phyloP scores from a whole-genome alignment of 768 basidiomycete genomes.

The Russula sp. region DNA sequence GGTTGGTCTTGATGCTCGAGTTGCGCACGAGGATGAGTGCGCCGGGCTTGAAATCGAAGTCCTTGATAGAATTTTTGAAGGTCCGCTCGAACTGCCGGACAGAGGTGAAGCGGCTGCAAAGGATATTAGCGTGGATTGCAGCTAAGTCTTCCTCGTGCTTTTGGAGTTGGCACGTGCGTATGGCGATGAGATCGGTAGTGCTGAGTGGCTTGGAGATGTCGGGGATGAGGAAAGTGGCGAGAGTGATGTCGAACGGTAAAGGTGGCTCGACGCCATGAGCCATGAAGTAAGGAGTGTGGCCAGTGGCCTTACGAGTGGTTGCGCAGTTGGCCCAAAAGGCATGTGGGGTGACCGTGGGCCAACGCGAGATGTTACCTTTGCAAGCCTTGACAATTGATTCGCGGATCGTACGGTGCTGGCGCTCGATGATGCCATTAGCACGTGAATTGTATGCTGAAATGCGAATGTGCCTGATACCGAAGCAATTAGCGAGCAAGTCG shows the following conservation, averaged over 20 bases:
- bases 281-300: constrained; percentile 2
- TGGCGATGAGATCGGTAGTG: constrained; percentile 15
- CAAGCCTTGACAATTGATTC: constrained; percentile 20
- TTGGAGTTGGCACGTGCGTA: neutral
- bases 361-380: too few species aligned
- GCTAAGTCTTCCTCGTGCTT: neutral
- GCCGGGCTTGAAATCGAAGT: too few species aligned
- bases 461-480: too few species aligned
- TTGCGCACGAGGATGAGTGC: too few species aligned
- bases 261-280: neutral
- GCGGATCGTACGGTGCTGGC: constrained; percentile 1
- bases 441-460: too few species aligned
- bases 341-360: neutral
- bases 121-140: neutral
- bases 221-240: neutral
- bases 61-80: too few species aligned
- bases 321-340: constrained; percentile 22
- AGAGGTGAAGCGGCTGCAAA: too few species aligned
- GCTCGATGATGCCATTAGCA: too few species aligned
- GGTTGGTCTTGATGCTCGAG: too few species aligned
- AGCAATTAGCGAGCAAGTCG: too few species aligned
- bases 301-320: constrained; percentile 25
- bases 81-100: constrained; percentile 7
- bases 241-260: constrained; percentile 15
- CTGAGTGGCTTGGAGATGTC: neutral